These are phyloP conservation scores for Hymenotorrendiella dingleyae DNA, from an alignment of 2,329 filamentous ascomycete genomes.

Conservation along the genomic window DNA sequence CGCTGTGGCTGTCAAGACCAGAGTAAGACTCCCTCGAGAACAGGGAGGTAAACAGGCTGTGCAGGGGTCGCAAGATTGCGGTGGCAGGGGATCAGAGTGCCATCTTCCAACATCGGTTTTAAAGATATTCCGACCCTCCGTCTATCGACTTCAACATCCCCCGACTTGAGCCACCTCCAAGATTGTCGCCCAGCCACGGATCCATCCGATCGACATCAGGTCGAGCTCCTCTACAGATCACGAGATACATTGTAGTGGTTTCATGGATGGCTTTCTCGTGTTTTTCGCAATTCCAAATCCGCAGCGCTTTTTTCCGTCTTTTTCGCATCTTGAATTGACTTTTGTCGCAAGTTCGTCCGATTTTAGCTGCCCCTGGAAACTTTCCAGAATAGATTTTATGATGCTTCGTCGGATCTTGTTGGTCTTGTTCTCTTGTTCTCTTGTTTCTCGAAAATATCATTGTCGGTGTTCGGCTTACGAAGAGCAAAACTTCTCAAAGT, in stretches of 20 bases:
- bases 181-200: neutral
- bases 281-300: too few species aligned
- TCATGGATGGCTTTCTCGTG: too few species aligned
- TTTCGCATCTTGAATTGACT: too few species aligned
- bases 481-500: neutral
- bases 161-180: neutral
- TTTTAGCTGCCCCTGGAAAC: too few species aligned
- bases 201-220: neutral
- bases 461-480: neutral
- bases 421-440: neutral
- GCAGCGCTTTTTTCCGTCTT: too few species aligned
- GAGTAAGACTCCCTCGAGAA: conserved; percentile 8
- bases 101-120: neutral
- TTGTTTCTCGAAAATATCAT: neutral
- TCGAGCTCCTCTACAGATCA: too few species aligned
- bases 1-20: neutral
- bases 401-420: too few species aligned
- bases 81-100: conserved; percentile 7
- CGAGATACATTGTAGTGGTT: too few species aligned
- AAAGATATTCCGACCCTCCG: neutral
- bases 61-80: conserved; percentile 21
- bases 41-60: conserved; percentile 21
- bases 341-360: too few species aligned
- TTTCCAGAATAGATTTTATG: too few species aligned
- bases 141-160: neutral